Conservation (phyloP, 768 basidiomycete genomes). For the Suillus decipiens region DNA sequence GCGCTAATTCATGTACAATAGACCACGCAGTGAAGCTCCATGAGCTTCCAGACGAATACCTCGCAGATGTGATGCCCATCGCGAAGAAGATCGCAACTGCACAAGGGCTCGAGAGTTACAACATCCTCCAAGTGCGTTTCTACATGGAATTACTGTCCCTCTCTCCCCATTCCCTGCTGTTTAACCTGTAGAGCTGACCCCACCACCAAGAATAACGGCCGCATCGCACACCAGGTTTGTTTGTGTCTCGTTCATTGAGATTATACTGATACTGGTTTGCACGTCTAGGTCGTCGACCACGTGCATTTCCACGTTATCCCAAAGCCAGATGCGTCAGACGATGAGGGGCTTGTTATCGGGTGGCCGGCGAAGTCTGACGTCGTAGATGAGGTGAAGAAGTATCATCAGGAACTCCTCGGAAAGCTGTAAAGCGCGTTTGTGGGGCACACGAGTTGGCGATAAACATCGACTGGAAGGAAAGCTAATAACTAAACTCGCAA, state of each 20-base stretch:
- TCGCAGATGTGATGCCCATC: slow-evolving; percentile 73
- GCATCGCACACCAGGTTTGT: slow-evolving; percentile 57
- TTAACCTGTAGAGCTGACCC: background rate
- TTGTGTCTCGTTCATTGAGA: background rate
- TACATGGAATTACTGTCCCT: background rate
- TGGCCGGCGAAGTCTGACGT: slow-evolving; percentile 50
- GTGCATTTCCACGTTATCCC: slow-evolving; percentile 96
- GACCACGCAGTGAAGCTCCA: slow-evolving; percentile 87
- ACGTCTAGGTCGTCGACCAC: slow-evolving; percentile 67
- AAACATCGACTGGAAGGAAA: background rate
- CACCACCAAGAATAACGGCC: slow-evolving; percentile 63
- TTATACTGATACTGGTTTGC: background rate
- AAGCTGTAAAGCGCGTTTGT: slow-evolving; percentile 15
- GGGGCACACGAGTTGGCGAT: background rate
- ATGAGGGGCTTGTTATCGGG: slow-evolving; percentile 76
- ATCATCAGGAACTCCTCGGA: slow-evolving; percentile 19
- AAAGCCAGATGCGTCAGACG: slow-evolving; percentile 64
- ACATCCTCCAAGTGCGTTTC: slow-evolving; percentile 65
- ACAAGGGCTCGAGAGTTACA: slow-evolving; percentile 77
- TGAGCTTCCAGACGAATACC: slow-evolving; percentile 84
- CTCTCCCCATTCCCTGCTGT: background rate
- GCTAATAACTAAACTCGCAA: background rate
- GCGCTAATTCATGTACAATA: slow-evolving; percentile 31
- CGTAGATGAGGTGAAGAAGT: slow-evolving; percentile 27
- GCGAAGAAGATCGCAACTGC: slow-evolving; percentile 88